A percentile compares a stretch with the other conserved stretches of the same genome.
These are phyloP conservation scores for Fusarium hainanense DNA, from an alignment of 2,329 filamentous ascomycete genomes.

Conservation along the genomic window DNA sequence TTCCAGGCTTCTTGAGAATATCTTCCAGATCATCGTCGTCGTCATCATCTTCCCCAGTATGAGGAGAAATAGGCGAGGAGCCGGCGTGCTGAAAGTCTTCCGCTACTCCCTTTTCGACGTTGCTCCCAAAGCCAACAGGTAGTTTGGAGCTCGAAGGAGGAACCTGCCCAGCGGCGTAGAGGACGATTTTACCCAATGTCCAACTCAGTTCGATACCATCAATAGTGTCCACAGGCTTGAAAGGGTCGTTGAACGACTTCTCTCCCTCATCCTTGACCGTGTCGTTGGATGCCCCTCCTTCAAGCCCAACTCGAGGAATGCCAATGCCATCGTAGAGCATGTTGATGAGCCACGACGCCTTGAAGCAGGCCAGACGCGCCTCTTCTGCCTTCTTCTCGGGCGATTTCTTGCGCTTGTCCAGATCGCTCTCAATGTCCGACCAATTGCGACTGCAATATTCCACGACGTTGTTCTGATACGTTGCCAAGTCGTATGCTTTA, in stretches of 20 bases:
- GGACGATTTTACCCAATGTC: constrained; percentile 95
- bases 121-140: constrained; percentile 93
- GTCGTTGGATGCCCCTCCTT: constrained; percentile 73
- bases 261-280: constrained; percentile 77
- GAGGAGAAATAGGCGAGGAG: constrained; percentile 56
- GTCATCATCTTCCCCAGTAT: constrained; percentile 62
- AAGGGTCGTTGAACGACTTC: constrained; percentile 80
- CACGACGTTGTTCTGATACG: constrained; percentile 86
- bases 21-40: constrained; percentile 65
- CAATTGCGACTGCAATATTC: constrained; percentile 89
- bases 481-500: constrained; percentile 88
- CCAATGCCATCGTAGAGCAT: constrained; percentile 96
- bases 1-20: constrained; percentile 75
- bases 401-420: constrained; percentile 75
- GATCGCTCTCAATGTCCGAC: constrained; percentile 75
- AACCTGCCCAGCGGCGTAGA: constrained; percentile 92
- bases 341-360: constrained; percentile 97
- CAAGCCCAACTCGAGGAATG: constrained; percentile 84
- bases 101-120: constrained; percentile 72
- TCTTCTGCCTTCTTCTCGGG: constrained; percentile 82
- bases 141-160: constrained; percentile 68
- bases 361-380: constrained; percentile 93
- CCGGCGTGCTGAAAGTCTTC: constrained; percentile 87
- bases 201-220: constrained; percentile 93
- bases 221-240: constrained; percentile 93